phyloP scores from a whole-genome alignment of 352 stramenopile genomes.

The Globisporangium uncinulatum region DNA sequence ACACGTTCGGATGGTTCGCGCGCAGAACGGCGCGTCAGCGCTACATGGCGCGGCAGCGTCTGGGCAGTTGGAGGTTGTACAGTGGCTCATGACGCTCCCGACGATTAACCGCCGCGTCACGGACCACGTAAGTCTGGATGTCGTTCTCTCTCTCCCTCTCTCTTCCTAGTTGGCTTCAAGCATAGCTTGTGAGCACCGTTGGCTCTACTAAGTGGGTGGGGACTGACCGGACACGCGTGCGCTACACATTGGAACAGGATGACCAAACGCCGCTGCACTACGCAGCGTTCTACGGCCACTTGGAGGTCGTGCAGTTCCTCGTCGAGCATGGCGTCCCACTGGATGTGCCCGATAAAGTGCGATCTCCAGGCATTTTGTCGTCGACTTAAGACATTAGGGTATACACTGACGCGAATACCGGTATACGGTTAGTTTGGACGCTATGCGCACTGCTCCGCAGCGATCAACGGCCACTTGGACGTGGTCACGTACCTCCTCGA shows the following conservation, averaged over 20 bases:
- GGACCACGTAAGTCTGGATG: slow-evolving; percentile 45
- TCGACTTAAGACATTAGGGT: not conserved
- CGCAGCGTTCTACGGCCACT: slow-evolving; percentile 79
- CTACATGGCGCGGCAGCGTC: slow-evolving; percentile 72
- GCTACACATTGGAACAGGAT: slow-evolving; percentile 25
- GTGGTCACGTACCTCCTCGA: slow-evolving; percentile 80
- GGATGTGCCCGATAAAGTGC: slow-evolving; percentile 75
- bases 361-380: not conserved
- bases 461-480: slow-evolving; percentile 84
- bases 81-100: slow-evolving; percentile 65
- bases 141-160: too few relatives aligned
- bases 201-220: too few relatives aligned
- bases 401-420: not conserved
- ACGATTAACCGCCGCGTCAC: slow-evolving; percentile 52
- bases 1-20: too few relatives aligned
- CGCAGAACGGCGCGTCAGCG: slow-evolving; percentile 74
- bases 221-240: not conserved
- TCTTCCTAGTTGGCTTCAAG: not conserved
- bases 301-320: slow-evolving; percentile 82
- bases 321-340: slow-evolving; percentile 78
- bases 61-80: slow-evolving; percentile 75
- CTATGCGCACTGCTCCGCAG: slow-evolving; percentile 72
- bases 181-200: too few relatives aligned
- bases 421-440: slow-evolving; percentile 43
- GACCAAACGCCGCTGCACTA: slow-evolving; percentile 84